Evolutionary conservation across 1,284 basidiomycete genomes (phyloP).

Genomic region (Ceratobasidium sp.): DNA sequence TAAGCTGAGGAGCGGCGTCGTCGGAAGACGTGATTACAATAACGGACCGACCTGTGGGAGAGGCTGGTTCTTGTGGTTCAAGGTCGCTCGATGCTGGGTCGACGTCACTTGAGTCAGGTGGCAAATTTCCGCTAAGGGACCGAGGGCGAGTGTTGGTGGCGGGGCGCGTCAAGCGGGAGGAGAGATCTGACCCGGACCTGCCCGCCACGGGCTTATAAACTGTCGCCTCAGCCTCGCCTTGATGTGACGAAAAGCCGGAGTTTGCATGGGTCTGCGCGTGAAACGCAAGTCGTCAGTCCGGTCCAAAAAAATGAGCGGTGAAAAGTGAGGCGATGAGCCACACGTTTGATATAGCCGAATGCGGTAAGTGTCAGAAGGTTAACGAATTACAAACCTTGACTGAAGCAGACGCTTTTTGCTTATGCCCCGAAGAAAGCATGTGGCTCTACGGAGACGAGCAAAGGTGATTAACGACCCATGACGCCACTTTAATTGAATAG

Average conservation of each 20-base stretch:
- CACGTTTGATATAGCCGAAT: conserved; percentile 12
- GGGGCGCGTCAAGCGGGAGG: conserved; percentile 11
- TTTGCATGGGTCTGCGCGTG: not conserved
- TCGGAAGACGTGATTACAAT: conserved; percentile 30
- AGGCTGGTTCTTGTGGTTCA: conserved; percentile 16
- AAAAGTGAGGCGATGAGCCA: conserved; percentile 34
- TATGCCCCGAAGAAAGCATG: conserved; percentile 18
- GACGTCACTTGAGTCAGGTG: conserved; percentile 34
- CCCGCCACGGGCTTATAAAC: not conserved
- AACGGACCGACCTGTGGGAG: conserved; percentile 10
- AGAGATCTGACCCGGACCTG: not conserved
- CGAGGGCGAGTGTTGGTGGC: conserved; percentile 15
- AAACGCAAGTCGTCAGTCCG: conserved; percentile 36
- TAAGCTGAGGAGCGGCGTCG: not conserved
- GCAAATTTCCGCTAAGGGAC: conserved; percentile 4
- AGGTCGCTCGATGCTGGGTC: conserved; percentile 25
- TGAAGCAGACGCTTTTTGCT: conserved; percentile 15
- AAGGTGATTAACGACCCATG: not conserved
- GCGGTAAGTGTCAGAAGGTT: conserved; percentile 1
- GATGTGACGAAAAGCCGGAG: not conserved
- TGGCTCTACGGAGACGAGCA: conserved; percentile 11
- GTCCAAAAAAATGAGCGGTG: conserved; percentile 10
- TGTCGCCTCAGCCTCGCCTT: not conserved
- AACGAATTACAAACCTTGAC: conserved; percentile 29
- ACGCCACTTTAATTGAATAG: not conserved